A percentile compares a stretch with the other conserved stretches of the same genome.
Evolutionary conservation across 2,329 filamentous ascomycete species (phyloP).

Genomic region (Shiraia bambusicola): DNA sequence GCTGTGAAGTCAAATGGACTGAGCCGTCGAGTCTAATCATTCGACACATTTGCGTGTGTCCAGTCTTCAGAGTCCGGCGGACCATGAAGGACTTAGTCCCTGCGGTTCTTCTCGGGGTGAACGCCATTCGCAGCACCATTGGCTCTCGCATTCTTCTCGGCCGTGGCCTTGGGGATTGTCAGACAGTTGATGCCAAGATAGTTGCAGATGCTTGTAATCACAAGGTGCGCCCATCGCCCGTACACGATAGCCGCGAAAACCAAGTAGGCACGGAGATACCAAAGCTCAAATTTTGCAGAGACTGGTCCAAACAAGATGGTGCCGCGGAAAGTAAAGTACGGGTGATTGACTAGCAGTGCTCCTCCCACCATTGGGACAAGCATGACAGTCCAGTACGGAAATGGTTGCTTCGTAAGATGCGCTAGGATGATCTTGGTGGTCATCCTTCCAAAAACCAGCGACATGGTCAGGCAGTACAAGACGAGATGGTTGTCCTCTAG

Average conservation of each 20-base stretch:
- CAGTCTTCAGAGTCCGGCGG: neutral
- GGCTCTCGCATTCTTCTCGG: conserved; percentile 28
- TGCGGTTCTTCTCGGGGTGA: conserved; percentile 35
- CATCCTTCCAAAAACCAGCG: conserved; percentile 97
- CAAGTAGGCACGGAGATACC: conserved; percentile 84
- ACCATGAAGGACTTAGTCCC: conserved; percentile 24
- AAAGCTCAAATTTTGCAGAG: conserved; percentile 66
- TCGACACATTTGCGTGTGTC: neutral
- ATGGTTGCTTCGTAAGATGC: conserved; percentile 88
- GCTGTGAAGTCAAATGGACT: conserved; percentile 4
- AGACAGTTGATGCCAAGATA: conserved; percentile 93
- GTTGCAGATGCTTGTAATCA: conserved; percentile 86
- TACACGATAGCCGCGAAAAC: conserved; percentile 82
- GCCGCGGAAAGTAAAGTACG: conserved; percentile 56
- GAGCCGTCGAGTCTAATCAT: conserved; percentile 1
- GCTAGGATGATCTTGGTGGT: conserved; percentile 99
- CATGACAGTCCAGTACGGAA: conserved; percentile 95
- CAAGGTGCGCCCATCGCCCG: conserved; percentile 87
- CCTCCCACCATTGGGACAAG: conserved; percentile 83
- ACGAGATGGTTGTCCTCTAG: conserved; percentile 83
- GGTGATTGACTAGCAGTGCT: conserved; percentile 79
- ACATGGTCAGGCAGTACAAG: conserved; percentile 88
- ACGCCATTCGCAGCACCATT: conserved; percentile 34
- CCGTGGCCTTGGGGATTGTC: conserved; percentile 62
- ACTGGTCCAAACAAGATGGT: conserved; percentile 58